Percentiles rank a stretch among this genome's conserved stretches.
phyloP scores from a whole-genome alignment of 306 rosid species.

The Acmispon strigosus region DNA sequence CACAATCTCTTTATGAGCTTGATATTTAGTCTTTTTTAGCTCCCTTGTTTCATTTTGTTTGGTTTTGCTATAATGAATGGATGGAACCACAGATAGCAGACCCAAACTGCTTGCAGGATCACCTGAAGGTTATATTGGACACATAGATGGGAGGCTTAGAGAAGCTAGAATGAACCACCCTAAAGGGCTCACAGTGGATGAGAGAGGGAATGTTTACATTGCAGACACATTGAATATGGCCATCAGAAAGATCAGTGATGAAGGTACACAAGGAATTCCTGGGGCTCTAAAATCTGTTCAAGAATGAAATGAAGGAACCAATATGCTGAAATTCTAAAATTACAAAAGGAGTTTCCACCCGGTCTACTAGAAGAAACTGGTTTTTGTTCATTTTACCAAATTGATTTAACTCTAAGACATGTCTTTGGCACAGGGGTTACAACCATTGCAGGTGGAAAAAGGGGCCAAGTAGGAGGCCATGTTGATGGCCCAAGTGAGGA shows the following conservation, averaged over 20 bases:
- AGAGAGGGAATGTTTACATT: slow-evolving; percentile 75
- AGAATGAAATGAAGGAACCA: not conserved
- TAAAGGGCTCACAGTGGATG: slow-evolving; percentile 81
- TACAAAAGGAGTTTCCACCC: not conserved
- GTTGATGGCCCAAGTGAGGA: slow-evolving; percentile 99
- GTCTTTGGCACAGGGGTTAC: slow-evolving; percentile 61
- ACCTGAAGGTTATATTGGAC: slow-evolving; percentile 81
- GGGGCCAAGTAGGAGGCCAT: slow-evolving; percentile 78
- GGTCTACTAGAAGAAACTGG: too few species aligned
- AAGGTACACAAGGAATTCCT: slow-evolving; percentile 38
- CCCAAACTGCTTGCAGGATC: slow-evolving; percentile 93
- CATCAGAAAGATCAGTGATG: slow-evolving; percentile 83
- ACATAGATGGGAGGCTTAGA: slow-evolving; percentile 84
- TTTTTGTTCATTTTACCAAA: not conserved
- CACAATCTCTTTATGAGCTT: not conserved
- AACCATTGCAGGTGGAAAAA: slow-evolving; percentile 96
- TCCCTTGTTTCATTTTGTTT: not conserved
- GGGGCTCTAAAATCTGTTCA: not conserved
- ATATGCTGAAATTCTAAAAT: not conserved
- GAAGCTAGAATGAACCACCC: slow-evolving; percentile 95
- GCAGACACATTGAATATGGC: slow-evolving; percentile 98
- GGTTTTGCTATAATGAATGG: slow-evolving; percentile 24
- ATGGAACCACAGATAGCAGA: slow-evolving; percentile 63
- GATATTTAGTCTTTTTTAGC: not conserved
- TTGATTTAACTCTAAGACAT: slow-evolving; percentile 2